Base-by-base conservation (phyloP, 352 stramenopile species). In the Detonula confervacea region DNA sequence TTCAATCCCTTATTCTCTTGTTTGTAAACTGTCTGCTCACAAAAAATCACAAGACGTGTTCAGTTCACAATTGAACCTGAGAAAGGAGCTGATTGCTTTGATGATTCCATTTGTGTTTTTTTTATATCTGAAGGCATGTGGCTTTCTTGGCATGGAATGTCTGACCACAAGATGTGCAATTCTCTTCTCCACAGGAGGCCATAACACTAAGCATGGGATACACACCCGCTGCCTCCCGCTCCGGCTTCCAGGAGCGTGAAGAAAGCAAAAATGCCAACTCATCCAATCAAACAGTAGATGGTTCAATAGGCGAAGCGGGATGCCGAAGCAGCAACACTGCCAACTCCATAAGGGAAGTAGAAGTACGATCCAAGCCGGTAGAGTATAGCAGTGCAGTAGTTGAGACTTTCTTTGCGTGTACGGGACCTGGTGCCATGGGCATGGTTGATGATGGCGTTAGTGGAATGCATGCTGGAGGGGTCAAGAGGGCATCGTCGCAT, bases 301-400 rank as follows among this genome's bases (percentile, higher is more conserved):
- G 22, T 1, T 14, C 18, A 20, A 61, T 30, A 20, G 25, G 55
- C 47, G 51, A 11, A 27, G 47, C 16, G 6, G 6, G 12, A 56
- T 22, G 56, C 8, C 39, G 39, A 20, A 24, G 11, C 37, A 49
- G 63, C 60, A 56, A 73, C 64, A 42, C 22, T 39, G 29, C 27
- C 64, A 63, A 63, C 29, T 52, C 25, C 16, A 52, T 72, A 37
- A 49, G 87, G 52, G 83, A 81, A n/a, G 79, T 91, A 0, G 72
- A 86, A 70, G 68, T 90, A 42, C 60, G 76, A 64, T 63, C 85
- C 2, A 73, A 84, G 77, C 70, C 87, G 8, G 54, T 87, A 22
- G 75, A 87, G 33, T 81, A 83, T 44, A 60, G 64, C 27, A 68
- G 18, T 42, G 77, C 59, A 0, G 33, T 81, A 30, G 55, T 56